Evolutionary conservation across 176 grass and related monocot species (phyloP), one percentile per base, ranked within the genome.

Genomic region (Areca catechu): DNA sequence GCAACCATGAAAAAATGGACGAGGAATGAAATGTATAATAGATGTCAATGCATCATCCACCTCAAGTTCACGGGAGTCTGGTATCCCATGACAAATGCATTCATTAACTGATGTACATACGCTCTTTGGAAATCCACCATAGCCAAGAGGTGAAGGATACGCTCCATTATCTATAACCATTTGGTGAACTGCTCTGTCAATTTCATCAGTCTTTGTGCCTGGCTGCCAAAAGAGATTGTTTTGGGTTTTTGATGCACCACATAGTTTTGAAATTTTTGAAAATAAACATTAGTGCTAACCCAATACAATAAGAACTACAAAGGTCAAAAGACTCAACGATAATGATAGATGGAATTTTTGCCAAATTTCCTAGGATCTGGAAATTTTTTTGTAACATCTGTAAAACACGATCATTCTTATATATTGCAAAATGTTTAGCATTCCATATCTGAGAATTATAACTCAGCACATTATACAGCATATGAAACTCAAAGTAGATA

Each of bases 71-170:
- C 92, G 86, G 51, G 86, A 88, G 61, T 91, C 92, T 4, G 92
- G 92, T 80, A 97, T 97, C 51, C 92, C 92, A 68, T 97, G 92
- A 73, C 92, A 97, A 53, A 97, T 83, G 69, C 86, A 91, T 77
- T 97, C 92, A 73, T 97, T 97, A 48, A 97, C 78, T 72, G 86
- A 97, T 58, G 92, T 97, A 55, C 86, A 97, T 23, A 91, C 92
- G 58, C 86, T 91, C 75, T 97, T 91, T 37, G 92, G 92, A 19
- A 85, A 97, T 20, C 92, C 92, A 56, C 78, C 83, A 53, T 97
- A 97, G 58, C 83, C 86, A 62, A 97, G 75, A 37, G 92, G 86
- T 16, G 92, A 97, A 69, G 92, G 92, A 79, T 91, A 91, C 65
- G 92, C 92, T 68, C 86, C 83, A 70, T 91, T 91, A 60, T 91